phyloP scores from a whole-genome alignment of 1,139 yeast genomes.

The Geotrichum candidum region DNA sequence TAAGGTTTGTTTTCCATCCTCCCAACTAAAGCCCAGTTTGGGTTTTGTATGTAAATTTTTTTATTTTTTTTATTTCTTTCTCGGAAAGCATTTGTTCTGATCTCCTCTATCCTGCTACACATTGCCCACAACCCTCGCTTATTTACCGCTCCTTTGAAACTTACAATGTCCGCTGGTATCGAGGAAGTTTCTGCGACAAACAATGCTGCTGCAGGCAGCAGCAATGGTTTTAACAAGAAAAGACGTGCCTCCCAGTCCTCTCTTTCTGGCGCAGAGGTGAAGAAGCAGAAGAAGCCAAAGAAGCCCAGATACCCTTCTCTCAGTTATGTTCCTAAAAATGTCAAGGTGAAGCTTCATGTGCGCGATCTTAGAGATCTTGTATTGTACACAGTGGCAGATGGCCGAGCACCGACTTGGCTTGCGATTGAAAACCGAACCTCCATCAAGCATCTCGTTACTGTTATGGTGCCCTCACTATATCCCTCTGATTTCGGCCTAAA shows the following conservation, averaged over 20 bases:
- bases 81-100: background rate
- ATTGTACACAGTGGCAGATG: constrained; percentile 43
- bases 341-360: constrained; percentile 16
- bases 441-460: constrained; percentile 50
- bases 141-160: background rate
- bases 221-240: background rate
- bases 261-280: background rate
- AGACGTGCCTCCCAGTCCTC: background rate
- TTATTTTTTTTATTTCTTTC: background rate
- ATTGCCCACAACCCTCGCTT: background rate
- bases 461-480: constrained; percentile 64
- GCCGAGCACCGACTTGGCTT: constrained; percentile 42
- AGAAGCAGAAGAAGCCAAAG: constrained; percentile 8
- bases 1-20: background rate
- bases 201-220: background rate
- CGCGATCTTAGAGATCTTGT: constrained; percentile 49
- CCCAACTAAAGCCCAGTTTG: background rate
- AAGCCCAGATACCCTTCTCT: constrained; percentile 26
- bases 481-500: constrained; percentile 38
- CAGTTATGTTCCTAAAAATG: constrained; percentile 23
- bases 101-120: background rate
- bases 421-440: constrained; percentile 29
- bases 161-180: background rate
- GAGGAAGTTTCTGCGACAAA: background rate
- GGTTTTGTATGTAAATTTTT: background rate